Evolutionary conservation across 257 asterid species (phyloP).

Genomic region (Parsonsia alboflavescens): DNA sequence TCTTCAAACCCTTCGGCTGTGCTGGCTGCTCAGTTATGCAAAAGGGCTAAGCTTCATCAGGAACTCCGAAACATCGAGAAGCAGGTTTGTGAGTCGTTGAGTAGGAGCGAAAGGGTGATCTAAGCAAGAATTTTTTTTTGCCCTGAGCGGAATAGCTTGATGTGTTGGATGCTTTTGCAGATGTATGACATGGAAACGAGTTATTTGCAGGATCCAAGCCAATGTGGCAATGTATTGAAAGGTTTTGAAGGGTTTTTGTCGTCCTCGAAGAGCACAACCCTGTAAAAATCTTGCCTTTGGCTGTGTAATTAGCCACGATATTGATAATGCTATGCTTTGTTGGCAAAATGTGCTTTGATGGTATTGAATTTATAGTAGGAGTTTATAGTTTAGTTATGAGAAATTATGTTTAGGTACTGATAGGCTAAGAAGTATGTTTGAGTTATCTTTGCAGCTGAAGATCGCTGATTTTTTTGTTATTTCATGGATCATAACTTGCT

Average conservation of each 20-base stretch:
- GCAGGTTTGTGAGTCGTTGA: slow-evolving; percentile 46
- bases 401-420: not conserved
- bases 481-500: not conserved
- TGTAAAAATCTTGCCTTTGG: slow-evolving; percentile 36
- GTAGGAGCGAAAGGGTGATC: not conserved
- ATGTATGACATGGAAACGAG: slow-evolving; percentile 96
- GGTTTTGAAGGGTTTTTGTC: slow-evolving; percentile 98
- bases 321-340: not conserved
- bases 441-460: not conserved
- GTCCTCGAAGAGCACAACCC: slow-evolving; percentile 87
- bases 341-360: not conserved
- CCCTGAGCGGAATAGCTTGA: not conserved
- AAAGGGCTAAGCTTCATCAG: slow-evolving; percentile 85
- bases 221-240: slow-evolving; percentile 98
- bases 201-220: slow-evolving; percentile 98
- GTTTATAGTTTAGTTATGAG: not conserved
- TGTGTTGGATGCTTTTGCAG: slow-evolving; percentile 29
- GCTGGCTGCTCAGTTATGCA: slow-evolving; percentile 56
- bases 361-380: not conserved
- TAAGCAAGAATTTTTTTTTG: not conserved
- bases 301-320: not conserved
- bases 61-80: slow-evolving; percentile 85
- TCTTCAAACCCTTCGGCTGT: slow-evolving; percentile 71
- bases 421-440: not conserved
- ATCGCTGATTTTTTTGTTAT: not conserved